Conservation (phyloP, 139 green algal species). For the Mychonastes homosphaera region DNA sequence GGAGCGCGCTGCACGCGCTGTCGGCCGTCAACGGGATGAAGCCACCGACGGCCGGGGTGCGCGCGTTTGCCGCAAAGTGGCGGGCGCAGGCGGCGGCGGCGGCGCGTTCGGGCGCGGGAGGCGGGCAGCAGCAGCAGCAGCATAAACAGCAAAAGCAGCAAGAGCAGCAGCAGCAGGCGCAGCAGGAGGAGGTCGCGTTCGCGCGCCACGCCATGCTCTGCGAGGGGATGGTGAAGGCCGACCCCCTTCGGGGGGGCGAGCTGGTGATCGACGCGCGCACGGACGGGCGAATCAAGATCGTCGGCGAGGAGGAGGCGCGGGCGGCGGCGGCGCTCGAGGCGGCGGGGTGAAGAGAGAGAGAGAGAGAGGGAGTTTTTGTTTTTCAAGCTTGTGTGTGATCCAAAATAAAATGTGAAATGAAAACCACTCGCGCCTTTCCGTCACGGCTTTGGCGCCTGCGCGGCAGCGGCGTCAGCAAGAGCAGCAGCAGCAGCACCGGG, state of each 20-base stretch:
- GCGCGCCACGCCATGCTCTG: neutral
- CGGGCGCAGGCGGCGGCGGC: neutral
- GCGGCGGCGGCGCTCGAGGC: no score
- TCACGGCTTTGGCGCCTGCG: no score
- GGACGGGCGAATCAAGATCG: no score
- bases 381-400: no score
- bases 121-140: neutral
- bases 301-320: no score
- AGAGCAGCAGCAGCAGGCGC: conserved; percentile 3
- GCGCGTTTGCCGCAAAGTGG: neutral
- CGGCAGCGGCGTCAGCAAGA: no score
- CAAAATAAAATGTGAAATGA: no score
- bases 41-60: neutral
- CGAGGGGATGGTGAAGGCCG: no score
- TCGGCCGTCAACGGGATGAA: neutral
- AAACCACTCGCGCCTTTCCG: no score
- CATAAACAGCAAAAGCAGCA: neutral
- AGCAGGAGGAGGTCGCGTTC: conserved; percentile 22
- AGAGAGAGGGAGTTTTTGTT: no score
- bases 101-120: neutral
- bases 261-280: conserved; percentile 20
- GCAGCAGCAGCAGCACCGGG: no score
- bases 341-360: no score
- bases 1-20: conserved; percentile 8
- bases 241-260: conserved; percentile 13